Evolutionary conservation across 179 eudicot genomes (phyloP).

Genomic region (Dionaea muscipula): DNA sequence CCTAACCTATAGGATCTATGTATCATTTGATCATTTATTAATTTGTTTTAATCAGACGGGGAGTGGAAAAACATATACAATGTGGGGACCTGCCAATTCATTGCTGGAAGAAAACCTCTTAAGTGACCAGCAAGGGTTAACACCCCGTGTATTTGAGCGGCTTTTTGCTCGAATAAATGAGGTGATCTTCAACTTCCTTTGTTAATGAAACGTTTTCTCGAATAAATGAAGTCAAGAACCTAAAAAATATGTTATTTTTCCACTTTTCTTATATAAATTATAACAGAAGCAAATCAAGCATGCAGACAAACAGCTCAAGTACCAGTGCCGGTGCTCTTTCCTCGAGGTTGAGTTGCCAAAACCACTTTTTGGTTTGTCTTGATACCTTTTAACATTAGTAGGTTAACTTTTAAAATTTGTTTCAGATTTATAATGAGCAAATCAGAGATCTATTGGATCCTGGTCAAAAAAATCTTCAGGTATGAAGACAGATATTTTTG

Average conservation of each 20-base stretch:
- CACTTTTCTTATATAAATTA: constrained; percentile 12
- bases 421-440: constrained; percentile 90
- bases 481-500: constrained; percentile 13
- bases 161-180: constrained; percentile 75
- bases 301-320: constrained; percentile 58
- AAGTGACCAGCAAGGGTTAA: constrained; percentile 72
- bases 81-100: constrained; percentile 97
- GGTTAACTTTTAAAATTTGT: neutral
- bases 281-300: constrained; percentile 75
- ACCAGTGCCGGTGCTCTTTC: constrained; percentile 93
- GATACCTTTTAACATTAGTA: neutral
- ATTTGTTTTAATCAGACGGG: constrained; percentile 55
- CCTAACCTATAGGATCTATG: neutral
- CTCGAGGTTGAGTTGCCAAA: constrained; percentile 54
- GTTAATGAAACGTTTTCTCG: neutral
- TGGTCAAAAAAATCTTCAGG: constrained; percentile 87
- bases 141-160: constrained; percentile 77
- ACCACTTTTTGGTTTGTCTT: neutral
- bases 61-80: constrained; percentile 91
- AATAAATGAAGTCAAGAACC: no score
- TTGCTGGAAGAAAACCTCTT: constrained; percentile 51
- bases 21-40: no score
- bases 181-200: constrained; percentile 24
- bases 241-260: no score
- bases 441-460: constrained; percentile 93